These are phyloP conservation scores for Rubus idaeus DNA, from an alignment of 306 rosid species.

Conservation along the genomic window DNA sequence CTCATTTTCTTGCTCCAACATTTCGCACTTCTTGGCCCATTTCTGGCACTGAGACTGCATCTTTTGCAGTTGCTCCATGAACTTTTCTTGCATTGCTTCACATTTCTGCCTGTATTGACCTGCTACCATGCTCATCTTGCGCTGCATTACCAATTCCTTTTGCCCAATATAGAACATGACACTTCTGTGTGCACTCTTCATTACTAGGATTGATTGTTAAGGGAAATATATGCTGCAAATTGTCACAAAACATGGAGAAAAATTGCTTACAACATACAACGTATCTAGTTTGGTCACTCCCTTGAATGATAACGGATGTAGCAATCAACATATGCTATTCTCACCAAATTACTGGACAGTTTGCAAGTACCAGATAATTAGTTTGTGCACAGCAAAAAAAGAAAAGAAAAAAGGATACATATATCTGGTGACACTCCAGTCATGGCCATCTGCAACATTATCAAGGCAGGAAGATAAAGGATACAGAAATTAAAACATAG, in stretches of 20 bases:
- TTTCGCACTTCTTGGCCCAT: conserved; percentile 83
- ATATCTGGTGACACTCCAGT: conserved; percentile 90
- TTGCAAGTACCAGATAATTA: conserved; percentile 5
- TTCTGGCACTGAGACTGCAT: conserved; percentile 89
- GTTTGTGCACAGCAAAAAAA: not conserved
- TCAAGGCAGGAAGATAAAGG: conserved; percentile 26
- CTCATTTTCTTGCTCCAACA: conserved; percentile 91
- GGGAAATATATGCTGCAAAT: conserved; percentile 34
- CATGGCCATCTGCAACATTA: conserved; percentile 86
- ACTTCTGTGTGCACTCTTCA: conserved; percentile 90
- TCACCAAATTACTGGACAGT: conserved; percentile 17
- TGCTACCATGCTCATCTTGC: conserved; percentile 74
- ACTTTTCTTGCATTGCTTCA: conserved; percentile 90
- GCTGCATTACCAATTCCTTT: conserved; percentile 92
- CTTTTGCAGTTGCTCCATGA: conserved; percentile 87
- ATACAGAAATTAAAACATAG: not conserved
- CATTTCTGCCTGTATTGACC: conserved; percentile 93
- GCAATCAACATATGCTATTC: not conserved
- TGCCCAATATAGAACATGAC: conserved; percentile 93
- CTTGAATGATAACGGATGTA: conserved; percentile 15
- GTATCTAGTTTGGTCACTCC: conserved; percentile 9
- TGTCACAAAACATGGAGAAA: conserved; percentile 15
- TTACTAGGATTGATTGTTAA: conserved; percentile 57
- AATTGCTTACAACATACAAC: conserved; percentile 6
- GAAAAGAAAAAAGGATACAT: conserved; percentile 62